Evolutionary conservation across 2,329 filamentous ascomycete species (phyloP).

Genomic region (Hawksworthiomyces lignivorus): DNA sequence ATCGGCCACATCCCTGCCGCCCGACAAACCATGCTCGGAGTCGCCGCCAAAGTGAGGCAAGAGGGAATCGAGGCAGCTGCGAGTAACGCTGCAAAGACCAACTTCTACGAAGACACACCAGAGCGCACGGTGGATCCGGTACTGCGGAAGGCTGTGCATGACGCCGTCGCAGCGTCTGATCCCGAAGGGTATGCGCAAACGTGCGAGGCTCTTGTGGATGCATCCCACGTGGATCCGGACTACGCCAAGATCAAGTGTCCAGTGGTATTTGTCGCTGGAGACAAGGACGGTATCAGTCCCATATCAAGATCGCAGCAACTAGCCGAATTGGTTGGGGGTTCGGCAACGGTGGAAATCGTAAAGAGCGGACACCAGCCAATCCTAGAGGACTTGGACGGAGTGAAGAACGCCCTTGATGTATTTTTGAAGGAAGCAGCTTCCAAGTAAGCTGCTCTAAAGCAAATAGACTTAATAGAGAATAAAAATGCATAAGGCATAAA

Average conservation of each 20-base stretch:
- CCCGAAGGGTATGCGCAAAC: conserved; percentile 25
- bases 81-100: conserved; percentile 21
- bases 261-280: conserved; percentile 22
- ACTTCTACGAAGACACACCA: conserved; percentile 20
- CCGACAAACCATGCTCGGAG: conserved; percentile 23
- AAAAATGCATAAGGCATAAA: too few relatives aligned
- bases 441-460: too few relatives aligned
- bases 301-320: conserved; percentile 20
- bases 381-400: conserved; percentile 8
- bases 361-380: conserved; percentile 14
- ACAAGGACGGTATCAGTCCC: conserved; percentile 24
- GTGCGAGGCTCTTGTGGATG: conserved; percentile 22
- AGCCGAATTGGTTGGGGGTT: conserved; percentile 19
- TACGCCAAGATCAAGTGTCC: conserved; percentile 24
- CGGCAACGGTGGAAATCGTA: conserved; percentile 20
- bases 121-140: conserved; percentile 12
- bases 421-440: not conserved
- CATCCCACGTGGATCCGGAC: conserved; percentile 23
- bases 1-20: conserved; percentile 22
- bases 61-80: conserved; percentile 21
- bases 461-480: too few relatives aligned
- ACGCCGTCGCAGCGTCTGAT: conserved; percentile 23
- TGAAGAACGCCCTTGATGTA: conserved; percentile 3
- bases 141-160: conserved; percentile 17
- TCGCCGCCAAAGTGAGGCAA: conserved; percentile 19